Conservation (phyloP, 1,284 basidiomycete genomes). For the Bjerkandera adusta region DNA sequence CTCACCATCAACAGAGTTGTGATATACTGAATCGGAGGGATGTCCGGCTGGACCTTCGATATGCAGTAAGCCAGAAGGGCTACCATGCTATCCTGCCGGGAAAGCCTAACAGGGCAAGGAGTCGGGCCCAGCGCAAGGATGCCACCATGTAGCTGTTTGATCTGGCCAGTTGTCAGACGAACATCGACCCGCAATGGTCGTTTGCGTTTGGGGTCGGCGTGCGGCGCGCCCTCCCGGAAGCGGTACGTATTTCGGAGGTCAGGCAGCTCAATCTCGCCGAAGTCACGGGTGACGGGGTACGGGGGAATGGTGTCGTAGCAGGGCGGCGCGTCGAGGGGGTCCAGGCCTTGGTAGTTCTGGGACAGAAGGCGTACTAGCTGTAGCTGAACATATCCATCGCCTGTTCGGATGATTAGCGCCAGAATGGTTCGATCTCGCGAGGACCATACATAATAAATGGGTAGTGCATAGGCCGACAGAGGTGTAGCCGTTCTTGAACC, state of each 20-base stretch:
- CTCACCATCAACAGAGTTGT: slow-evolving; percentile 17
- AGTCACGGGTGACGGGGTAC: slow-evolving; percentile 1
- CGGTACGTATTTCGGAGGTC: slow-evolving; percentile 6
- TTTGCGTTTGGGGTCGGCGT: slow-evolving; percentile 4
- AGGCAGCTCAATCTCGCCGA: slow-evolving; percentile 4
- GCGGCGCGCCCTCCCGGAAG: slow-evolving; percentile 8
- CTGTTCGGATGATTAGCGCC: too few relatives aligned
- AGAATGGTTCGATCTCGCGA: too few relatives aligned
- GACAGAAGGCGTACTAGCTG: slow-evolving; percentile 17
- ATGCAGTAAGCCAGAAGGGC: slow-evolving; percentile 15
- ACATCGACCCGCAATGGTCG: slow-evolving; percentile 11
- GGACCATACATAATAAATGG: slow-evolving; percentile 16
- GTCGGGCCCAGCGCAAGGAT: not conserved
- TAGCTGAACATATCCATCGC: slow-evolving; percentile 12
- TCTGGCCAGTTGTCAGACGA: slow-evolving; percentile 10
- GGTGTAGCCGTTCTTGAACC: slow-evolving; percentile 15
- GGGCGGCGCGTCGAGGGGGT: slow-evolving; percentile 14
- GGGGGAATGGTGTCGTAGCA: slow-evolving; percentile 4
- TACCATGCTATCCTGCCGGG: slow-evolving; percentile 18
- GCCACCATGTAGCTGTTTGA: slow-evolving; percentile 11
- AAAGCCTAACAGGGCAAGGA: slow-evolving; percentile 8
- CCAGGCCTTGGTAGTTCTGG: slow-evolving; percentile 19
- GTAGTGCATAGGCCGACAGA: slow-evolving; percentile 13
- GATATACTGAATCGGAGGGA: slow-evolving; percentile 14
- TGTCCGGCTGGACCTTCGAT: slow-evolving; percentile 12